phyloP scores from a whole-genome alignment of 1,139 yeast genomes.

The Diutina ranongensis region DNA sequence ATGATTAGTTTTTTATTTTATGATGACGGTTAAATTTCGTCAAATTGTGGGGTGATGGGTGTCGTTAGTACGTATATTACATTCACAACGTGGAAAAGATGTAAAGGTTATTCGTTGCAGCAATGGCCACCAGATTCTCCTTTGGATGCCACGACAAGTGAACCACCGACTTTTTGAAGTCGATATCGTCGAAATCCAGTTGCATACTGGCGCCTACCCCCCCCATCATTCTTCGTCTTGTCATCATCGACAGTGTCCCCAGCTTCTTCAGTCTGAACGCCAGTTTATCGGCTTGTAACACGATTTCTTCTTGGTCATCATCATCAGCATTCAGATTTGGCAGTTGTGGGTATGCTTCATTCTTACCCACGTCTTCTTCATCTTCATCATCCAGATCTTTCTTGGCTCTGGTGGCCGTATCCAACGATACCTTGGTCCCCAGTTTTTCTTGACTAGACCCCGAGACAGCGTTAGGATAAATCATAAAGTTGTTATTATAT shows the following conservation, averaged over 20 bases:
- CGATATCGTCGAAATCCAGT: constrained; percentile 72
- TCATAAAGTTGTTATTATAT: constrained; percentile 93
- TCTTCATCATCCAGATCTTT: constrained; percentile 27
- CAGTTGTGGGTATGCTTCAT: constrained; percentile 21
- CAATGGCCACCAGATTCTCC: constrained; percentile 94
- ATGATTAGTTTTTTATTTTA: too few species aligned
- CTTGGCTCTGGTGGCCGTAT: background rate
- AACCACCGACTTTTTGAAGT: constrained; percentile 87
- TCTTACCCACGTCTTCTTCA: constrained; percentile 15
- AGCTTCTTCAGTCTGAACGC: constrained; percentile 78
- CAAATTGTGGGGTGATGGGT: too few species aligned
- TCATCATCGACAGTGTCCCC: constrained; percentile 15
- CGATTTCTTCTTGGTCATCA: constrained; percentile 55
- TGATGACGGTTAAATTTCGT: too few species aligned
- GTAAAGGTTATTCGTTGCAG: constrained; percentile 92
- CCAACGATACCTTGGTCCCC: background rate
- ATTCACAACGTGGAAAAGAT: constrained; percentile 55
- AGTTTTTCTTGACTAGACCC: constrained; percentile 9
- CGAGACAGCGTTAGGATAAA: constrained; percentile 71
- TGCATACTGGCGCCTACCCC: constrained; percentile 25
- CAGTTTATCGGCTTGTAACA: constrained; percentile 93
- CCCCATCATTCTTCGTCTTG: constrained; percentile 34
- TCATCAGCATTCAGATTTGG: constrained; percentile 34
- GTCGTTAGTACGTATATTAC: background rate
- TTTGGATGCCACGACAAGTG: constrained; percentile 98